Evolutionary conservation across 2,329 filamentous ascomycete genomes (phyloP).

Genomic region (Aspergillus sp.): DNA sequence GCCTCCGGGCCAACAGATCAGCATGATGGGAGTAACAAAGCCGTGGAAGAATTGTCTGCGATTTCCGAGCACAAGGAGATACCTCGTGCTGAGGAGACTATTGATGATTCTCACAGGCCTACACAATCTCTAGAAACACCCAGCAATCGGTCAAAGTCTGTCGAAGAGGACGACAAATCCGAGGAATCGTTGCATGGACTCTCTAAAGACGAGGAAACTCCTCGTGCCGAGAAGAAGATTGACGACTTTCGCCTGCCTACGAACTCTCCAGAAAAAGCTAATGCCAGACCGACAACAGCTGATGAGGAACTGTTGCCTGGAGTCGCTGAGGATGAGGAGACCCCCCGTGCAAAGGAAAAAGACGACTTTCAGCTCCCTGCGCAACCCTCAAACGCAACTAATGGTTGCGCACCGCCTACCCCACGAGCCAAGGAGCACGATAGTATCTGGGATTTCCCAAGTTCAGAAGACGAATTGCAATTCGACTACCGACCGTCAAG

Average conservation of each 20-base stretch:
- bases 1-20: background rate
- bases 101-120: background rate
- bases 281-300: too few relatives aligned
- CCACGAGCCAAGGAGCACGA: conserved; percentile 17
- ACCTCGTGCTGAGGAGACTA: background rate
- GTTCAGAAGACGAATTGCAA: conserved; percentile 41
- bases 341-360: background rate
- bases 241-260: too few relatives aligned
- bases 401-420: conserved; percentile 14
- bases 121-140: background rate
- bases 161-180: too few relatives aligned
- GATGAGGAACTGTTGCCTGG: background rate
- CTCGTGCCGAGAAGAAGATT: too few relatives aligned
- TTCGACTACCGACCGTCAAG: conserved; percentile 27
- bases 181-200: too few relatives aligned
- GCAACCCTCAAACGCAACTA: conserved; percentile 5
- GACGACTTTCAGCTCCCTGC: background rate
- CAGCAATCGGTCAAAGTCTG: background rate
- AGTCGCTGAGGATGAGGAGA: conserved; percentile 3
- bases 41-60: background rate
- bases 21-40: background rate
- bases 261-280: too few relatives aligned
- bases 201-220: too few relatives aligned
- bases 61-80: background rate
- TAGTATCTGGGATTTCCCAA: conserved; percentile 30